phyloP scores from a whole-genome alignment of 768 basidiomycete species.

The Tulasnella sp. region DNA sequence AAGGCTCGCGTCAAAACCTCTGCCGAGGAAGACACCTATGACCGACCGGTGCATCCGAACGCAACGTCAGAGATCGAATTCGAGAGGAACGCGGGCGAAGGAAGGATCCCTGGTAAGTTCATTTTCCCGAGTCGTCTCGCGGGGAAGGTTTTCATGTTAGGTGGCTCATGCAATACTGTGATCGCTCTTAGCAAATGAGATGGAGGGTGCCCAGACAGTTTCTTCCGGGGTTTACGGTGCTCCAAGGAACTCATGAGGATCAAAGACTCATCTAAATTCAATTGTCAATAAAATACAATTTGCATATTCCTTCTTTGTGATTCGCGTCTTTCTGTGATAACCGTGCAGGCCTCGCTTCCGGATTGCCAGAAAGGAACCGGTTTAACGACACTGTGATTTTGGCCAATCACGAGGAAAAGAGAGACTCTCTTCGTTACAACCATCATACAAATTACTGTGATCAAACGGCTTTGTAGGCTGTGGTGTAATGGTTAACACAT shows the following conservation, averaged over 20 bases:
- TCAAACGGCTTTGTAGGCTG: background rate
- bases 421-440: too few species aligned
- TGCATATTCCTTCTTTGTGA: background rate
- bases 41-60: background rate
- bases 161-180: too few species aligned
- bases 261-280: background rate
- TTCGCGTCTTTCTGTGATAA: background rate
- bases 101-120: background rate
- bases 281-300: background rate
- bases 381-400: too few species aligned
- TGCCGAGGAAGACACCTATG: background rate
- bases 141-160: background rate
- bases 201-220: background rate
- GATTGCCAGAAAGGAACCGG: too few species aligned
- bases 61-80: background rate
- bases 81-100: background rate
- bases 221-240: background rate
- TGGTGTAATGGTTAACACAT: background rate
- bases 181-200: background rate
- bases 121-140: background rate
- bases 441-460: too few species aligned
- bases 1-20: background rate
- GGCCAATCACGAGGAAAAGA: too few species aligned
- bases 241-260: background rate
- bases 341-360: too few species aligned